These are phyloP conservation scores for Spinacia oleracea DNA, from an alignment of 179 eudicot genomes.

Conservation along the genomic window DNA sequence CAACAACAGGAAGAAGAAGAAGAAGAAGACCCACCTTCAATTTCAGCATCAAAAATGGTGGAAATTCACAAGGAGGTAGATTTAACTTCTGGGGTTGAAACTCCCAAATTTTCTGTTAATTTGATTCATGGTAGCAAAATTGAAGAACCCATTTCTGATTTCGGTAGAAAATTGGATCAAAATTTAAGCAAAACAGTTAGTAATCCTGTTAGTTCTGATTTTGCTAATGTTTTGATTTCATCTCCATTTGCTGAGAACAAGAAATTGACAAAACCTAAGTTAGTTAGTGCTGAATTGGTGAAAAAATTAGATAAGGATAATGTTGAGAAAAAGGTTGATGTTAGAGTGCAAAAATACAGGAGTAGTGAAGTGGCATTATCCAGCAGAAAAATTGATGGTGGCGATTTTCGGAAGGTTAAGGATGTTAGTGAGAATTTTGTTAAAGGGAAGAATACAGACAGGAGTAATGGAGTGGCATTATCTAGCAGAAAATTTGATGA, in stretches of 20 bases:
- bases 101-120: not conserved
- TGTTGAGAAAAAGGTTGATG: slow-evolving; percentile 19
- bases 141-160: slow-evolving; percentile 12
- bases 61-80: slow-evolving; percentile 1
- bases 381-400: slow-evolving; percentile 13
- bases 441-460: slow-evolving; percentile 12
- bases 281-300: slow-evolving; percentile 4
- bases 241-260: slow-evolving; percentile 2
- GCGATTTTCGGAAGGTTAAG: slow-evolving; percentile 10
- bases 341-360: not conserved
- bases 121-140: not conserved
- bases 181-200: slow-evolving; percentile 6
- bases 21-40: slow-evolving; percentile 16
- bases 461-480: slow-evolving; percentile 1
- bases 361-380: slow-evolving; percentile 1
- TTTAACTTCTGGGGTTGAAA: slow-evolving; percentile 11
- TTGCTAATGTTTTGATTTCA: slow-evolving; percentile 12
- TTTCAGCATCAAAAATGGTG: not conserved
- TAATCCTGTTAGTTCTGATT: slow-evolving; percentile 7
- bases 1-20: slow-evolving; percentile 20
- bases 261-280: not conserved
- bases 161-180: not conserved
- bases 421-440: slow-evolving; percentile 21
- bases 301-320: not conserved
- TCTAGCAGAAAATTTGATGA: slow-evolving; percentile 17